phyloP scores from a whole-genome alignment of 768 basidiomycete species.

The Pisolithus microcarpus region DNA sequence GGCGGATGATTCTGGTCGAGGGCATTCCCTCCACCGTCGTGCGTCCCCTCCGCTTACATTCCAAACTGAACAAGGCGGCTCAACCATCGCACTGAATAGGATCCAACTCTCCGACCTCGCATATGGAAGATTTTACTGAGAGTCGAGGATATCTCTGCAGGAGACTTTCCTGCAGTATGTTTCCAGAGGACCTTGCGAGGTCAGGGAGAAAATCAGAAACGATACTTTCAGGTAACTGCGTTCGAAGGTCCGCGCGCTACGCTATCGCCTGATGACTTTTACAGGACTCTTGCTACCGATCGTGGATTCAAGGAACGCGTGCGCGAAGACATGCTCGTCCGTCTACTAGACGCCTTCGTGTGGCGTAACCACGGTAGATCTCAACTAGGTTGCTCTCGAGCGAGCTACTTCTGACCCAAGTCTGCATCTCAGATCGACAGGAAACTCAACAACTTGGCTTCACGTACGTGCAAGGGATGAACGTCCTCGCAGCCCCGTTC shows the following conservation, averaged over 20 bases:
- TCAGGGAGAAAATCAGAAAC: conserved; percentile 89
- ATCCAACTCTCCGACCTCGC: conserved; percentile 75
- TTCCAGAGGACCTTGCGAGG: conserved; percentile 76
- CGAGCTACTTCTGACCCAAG: neutral
- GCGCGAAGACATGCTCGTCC: conserved; percentile 92
- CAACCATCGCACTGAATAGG: conserved; percentile 35
- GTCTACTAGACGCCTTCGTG: conserved; percentile 95
- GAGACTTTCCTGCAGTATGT: conserved; percentile 74
- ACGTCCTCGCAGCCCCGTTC: conserved; percentile 96
- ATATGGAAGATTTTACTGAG: conserved; percentile 94
- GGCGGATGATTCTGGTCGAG: conserved; percentile 84
- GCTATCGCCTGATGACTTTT: conserved; percentile 1
- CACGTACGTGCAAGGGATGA: conserved; percentile 99
- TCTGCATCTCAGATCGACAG: conserved; percentile 50
- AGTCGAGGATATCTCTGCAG: conserved; percentile 70
- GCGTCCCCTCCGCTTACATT: conserved; percentile 24
- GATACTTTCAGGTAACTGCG: conserved; percentile 80
- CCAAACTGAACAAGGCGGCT: conserved; percentile 1
- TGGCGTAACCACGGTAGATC: conserved; percentile 83
- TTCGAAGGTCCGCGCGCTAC: neutral
- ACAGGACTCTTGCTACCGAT: conserved; percentile 89
- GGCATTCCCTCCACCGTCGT: conserved; percentile 78
- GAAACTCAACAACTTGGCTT: conserved; percentile 78
- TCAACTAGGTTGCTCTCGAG: neutral
- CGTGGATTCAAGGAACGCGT: conserved; percentile 97